Conservation (phyloP, 192 early-diverging fungal species). For the Backusella sp. region DNA sequence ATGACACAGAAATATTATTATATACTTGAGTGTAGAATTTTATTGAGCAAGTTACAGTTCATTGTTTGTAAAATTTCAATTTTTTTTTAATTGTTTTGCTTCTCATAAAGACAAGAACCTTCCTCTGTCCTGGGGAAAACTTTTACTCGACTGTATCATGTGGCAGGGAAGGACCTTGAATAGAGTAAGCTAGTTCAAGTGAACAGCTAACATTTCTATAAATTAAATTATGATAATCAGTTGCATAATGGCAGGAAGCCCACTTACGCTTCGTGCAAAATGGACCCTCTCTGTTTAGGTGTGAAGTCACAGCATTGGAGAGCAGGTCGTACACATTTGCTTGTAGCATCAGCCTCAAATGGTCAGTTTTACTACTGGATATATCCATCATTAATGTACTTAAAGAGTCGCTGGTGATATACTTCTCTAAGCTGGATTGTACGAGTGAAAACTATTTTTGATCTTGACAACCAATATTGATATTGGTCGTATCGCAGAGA, state of each 20-base stretch:
- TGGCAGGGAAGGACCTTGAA: too few species aligned
- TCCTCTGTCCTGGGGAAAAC: too few species aligned
- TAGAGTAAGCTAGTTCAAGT: not conserved
- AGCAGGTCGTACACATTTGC: not conserved
- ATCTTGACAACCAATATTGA: not conserved
- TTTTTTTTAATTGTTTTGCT: too few species aligned
- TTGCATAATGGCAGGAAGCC: not conserved
- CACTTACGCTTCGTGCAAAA: not conserved
- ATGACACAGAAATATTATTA: too few species aligned
- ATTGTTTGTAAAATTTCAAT: too few species aligned
- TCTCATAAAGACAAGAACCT: too few species aligned
- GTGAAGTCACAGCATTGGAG: not conserved
- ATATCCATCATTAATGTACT: not conserved
- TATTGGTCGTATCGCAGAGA: not conserved
- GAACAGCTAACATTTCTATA: not conserved
- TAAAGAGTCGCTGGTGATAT: not conserved
- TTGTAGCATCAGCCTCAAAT: not conserved
- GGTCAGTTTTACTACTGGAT: not conserved
- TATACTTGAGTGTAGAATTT: too few species aligned
- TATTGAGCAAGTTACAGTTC: too few species aligned
- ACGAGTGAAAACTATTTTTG: not conserved
- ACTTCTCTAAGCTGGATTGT: not conserved
- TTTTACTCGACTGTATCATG: too few species aligned
- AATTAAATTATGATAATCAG: not conserved
- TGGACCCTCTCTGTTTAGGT: conserved; percentile 1